These are phyloP conservation scores for Tolypocladium inflatum DNA, from an alignment of 2,329 filamentous ascomycete species.

Conservation along the genomic window DNA sequence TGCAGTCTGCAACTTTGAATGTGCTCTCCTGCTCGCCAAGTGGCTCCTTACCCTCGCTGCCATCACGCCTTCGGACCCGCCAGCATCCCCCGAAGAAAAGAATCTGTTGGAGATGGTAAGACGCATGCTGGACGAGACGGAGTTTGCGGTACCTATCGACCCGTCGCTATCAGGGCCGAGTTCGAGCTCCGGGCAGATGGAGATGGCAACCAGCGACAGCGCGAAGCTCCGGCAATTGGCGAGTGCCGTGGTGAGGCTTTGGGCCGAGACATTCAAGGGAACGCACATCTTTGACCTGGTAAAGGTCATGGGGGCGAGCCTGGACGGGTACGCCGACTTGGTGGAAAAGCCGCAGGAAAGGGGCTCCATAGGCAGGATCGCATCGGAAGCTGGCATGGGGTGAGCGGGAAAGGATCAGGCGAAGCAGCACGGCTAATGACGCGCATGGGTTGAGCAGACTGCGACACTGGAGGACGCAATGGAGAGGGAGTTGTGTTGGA, in stretches of 20 bases:
- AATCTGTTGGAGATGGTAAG: constrained; percentile 46
- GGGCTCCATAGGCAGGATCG: constrained; percentile 10
- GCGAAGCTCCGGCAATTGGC: constrained; percentile 46
- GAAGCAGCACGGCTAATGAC: background rate
- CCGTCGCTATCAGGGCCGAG: constrained; percentile 37
- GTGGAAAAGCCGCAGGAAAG: constrained; percentile 36
- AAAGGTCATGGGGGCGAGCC: constrained; percentile 44
- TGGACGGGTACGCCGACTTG: constrained; percentile 48
- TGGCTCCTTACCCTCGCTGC: constrained; percentile 49
- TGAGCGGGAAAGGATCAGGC: background rate
- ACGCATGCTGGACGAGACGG: constrained; percentile 51
- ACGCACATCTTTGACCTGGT: constrained; percentile 52
- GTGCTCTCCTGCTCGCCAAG: constrained; percentile 49
- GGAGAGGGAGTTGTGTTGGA: background rate
- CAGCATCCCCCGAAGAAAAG: constrained; percentile 41
- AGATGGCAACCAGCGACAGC: constrained; percentile 36
- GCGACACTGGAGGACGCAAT: background rate
- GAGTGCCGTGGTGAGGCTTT: constrained; percentile 47
- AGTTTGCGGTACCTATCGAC: constrained; percentile 51
- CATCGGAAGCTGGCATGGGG: constrained; percentile 11
- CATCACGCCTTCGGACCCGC: constrained; percentile 39
- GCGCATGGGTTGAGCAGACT: background rate
- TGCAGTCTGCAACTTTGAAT: constrained; percentile 50
- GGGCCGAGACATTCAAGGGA: constrained; percentile 54
- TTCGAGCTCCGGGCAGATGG: constrained; percentile 26